Conservation (phyloP, 495 filamentous ascomycete species). For the Penicillium lagena region DNA sequence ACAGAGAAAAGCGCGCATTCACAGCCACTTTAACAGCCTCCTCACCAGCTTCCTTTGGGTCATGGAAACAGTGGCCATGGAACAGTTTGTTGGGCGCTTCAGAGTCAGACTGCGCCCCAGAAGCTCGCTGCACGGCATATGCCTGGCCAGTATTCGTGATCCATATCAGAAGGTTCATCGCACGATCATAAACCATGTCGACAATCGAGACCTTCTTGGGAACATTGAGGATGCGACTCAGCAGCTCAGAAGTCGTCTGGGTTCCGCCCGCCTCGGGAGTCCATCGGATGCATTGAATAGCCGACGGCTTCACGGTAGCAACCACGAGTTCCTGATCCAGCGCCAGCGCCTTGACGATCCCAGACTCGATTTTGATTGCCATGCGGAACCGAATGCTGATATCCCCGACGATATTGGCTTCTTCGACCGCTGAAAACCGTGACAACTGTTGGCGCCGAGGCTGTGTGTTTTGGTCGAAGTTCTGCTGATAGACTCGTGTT, state of each 20-base stretch:
- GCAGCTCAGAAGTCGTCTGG: constrained; percentile 85
- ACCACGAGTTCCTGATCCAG: constrained; percentile 92
- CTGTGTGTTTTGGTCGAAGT: constrained; percentile 64
- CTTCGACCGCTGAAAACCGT: constrained; percentile 50
- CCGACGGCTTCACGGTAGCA: constrained; percentile 86
- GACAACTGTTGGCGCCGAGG: constrained; percentile 66
- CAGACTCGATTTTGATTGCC: constrained; percentile 97
- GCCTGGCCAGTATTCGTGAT: constrained; percentile 83
- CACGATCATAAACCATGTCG: constrained; percentile 93
- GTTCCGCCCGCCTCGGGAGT: constrained; percentile 69
- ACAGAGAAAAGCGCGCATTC: constrained; percentile 88
- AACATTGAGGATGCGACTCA: constrained; percentile 81
- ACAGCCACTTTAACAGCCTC: constrained; percentile 70
- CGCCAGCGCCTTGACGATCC: constrained; percentile 80
- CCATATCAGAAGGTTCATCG: constrained; percentile 96
- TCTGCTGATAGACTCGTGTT: constrained; percentile 75
- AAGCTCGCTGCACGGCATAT: constrained; percentile 81
- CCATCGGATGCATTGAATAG: constrained; percentile 96
- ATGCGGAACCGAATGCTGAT: constrained; percentile 88
- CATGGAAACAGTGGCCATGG: constrained; percentile 85
- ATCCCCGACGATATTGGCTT: constrained; percentile 77
- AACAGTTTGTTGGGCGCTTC: constrained; percentile 61
- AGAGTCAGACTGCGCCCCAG: constrained; percentile 20
- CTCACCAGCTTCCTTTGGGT: constrained; percentile 50
- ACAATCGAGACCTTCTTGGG: constrained; percentile 65